phyloP scores from a whole-genome alignment of 148 eudicot genomes.

The Camellia sinensis region DNA sequence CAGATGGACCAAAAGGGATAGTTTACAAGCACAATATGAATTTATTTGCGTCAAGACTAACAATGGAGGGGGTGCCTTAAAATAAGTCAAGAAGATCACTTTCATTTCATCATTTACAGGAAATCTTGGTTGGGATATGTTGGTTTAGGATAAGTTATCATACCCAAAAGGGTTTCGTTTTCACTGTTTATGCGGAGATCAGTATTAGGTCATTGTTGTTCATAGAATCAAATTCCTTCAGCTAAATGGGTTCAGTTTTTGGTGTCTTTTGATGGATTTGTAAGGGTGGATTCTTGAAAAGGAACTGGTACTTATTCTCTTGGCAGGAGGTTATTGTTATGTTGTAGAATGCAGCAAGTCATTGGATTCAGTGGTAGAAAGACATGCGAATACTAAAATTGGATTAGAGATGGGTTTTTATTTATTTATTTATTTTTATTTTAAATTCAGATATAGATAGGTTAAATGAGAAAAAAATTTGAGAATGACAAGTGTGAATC shows the following conservation, averaged over 20 bases:
- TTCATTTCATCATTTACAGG: background rate
- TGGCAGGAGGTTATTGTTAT: background rate
- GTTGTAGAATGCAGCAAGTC: background rate
- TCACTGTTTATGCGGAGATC: background rate
- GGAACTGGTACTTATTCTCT: background rate
- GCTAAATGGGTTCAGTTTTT: background rate
- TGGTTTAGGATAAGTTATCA: background rate
- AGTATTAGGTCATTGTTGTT: background rate
- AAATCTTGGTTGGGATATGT: background rate
- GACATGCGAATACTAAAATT: background rate
- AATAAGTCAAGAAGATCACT: background rate
- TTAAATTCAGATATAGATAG: background rate
- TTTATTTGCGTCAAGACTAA: background rate
- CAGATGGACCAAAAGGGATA: background rate
- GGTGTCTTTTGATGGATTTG: background rate
- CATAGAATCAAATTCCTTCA: background rate
- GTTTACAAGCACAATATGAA: background rate
- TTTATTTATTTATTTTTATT: background rate
- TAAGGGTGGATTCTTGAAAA: background rate
- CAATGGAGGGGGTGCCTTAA: no score
- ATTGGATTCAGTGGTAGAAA: background rate
- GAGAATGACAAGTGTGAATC: background rate
- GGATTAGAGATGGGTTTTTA: background rate
- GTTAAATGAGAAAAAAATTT: background rate
- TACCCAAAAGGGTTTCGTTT: background rate